Conservation (phyloP, 441 rosid species). For the Adansonia madagascariensis region DNA sequence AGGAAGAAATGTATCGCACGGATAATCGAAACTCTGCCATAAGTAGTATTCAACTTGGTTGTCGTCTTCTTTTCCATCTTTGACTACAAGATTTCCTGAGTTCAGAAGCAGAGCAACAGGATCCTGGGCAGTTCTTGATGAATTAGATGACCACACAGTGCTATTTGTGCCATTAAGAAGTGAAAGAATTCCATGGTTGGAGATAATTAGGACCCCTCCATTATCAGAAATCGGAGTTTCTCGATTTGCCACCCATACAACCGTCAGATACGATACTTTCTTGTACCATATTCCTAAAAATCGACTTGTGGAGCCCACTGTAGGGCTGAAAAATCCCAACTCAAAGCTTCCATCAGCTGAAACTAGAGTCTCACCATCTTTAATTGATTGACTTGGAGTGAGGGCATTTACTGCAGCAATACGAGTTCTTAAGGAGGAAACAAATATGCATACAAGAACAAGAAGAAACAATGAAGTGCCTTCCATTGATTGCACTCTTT, state of each 20-base stretch:
- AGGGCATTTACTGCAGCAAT: too few species aligned
- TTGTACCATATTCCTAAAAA: conserved; percentile 60
- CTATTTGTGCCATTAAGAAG: background rate
- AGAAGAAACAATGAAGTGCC: too few species aligned
- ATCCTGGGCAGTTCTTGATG: background rate
- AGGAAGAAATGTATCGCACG: conserved; percentile 26
- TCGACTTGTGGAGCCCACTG: conserved; percentile 27
- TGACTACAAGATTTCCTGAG: conserved; percentile 41
- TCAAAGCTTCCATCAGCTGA: conserved; percentile 44
- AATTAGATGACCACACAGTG: conserved; percentile 19
- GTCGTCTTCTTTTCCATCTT: background rate
- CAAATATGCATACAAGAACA: too few species aligned
- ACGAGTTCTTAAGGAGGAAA: too few species aligned
- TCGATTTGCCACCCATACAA: conserved; percentile 44
- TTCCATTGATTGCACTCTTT: too few species aligned
- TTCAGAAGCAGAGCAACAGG: conserved; percentile 33
- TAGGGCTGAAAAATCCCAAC: conserved; percentile 46
- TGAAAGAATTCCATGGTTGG: conserved; percentile 19
- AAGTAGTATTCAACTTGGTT: background rate
- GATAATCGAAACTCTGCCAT: conserved; percentile 43
- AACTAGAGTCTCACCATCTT: conserved; percentile 34
- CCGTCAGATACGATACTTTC: conserved; percentile 23
- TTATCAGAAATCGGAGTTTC: conserved; percentile 22
- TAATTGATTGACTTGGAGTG: background rate
- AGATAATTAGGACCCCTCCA: conserved; percentile 30